A percentile compares a stretch with the other conserved stretches of the same genome.
phyloP scores from a whole-genome alignment of 805 yeast species.

The Maudiozyma pseudohumilis region DNA sequence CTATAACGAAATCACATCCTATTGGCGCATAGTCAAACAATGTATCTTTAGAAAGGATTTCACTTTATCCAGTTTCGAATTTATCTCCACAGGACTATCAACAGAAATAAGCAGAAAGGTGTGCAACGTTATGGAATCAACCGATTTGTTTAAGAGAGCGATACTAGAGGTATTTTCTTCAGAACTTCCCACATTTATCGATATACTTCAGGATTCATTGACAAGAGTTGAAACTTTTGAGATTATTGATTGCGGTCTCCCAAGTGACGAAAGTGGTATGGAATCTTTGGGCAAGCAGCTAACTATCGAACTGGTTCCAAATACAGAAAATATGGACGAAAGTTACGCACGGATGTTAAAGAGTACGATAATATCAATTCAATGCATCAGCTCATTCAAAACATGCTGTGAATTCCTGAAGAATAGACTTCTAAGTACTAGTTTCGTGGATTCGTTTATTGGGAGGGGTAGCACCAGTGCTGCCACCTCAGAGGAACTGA shows the following conservation, averaged over 20 bases:
- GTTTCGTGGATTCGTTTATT: constrained; percentile 14
- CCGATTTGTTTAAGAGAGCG: constrained; percentile 23
- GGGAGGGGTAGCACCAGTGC: background rate
- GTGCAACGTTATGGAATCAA: background rate
- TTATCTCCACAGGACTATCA: constrained; percentile 59
- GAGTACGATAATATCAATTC: constrained; percentile 33
- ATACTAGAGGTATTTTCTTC: constrained; percentile 35
- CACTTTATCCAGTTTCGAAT: constrained; percentile 61
- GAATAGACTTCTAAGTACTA: constrained; percentile 27
- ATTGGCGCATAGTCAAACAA: constrained; percentile 33
- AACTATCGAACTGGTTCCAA: constrained; percentile 42
- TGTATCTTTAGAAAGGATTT: constrained; percentile 26
- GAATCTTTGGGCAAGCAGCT: constrained; percentile 64
- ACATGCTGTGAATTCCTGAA: constrained; percentile 37
- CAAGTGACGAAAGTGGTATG: constrained; percentile 36
- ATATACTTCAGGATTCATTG: constrained; percentile 60
- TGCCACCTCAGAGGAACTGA: background rate
- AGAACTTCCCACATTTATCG: constrained; percentile 36
- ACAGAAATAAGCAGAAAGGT: constrained; percentile 19
- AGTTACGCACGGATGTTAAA: constrained; percentile 20
- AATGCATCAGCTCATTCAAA: constrained; percentile 42
- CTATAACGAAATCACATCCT: constrained; percentile 16
- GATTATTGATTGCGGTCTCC: constrained; percentile 36
- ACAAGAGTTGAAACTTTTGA: constrained; percentile 68
- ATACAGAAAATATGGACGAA: constrained; percentile 24